Evolutionary conservation across 768 basidiomycete genomes (phyloP), one percentile per base, ranked within the genome.

Genomic region (Termitomyces eurrhizus): DNA sequence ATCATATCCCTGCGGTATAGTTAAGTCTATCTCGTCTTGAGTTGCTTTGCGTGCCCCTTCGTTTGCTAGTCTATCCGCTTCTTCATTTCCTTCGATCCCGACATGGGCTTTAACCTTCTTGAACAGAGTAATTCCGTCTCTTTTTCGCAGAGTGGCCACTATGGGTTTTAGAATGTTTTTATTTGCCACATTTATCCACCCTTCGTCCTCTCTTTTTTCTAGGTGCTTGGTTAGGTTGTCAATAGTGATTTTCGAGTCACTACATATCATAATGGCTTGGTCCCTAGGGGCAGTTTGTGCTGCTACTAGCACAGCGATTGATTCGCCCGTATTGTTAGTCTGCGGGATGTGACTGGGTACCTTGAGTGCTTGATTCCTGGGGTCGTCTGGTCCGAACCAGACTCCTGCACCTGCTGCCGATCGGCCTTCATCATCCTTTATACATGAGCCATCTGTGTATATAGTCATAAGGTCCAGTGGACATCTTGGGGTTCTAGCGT

Each of bases 301-400:
- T 16, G 70, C 66, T 0, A 21, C 41, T 16, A 65, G 48, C 0
- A 68, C 57, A 0, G 70, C 70, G 0, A 62, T 26, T 1, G 64
- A 11, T 45, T 73, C 68, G 0, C 62, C 69, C 0, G 59, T 18
- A 24, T 71, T 60, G 49, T 71, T 71, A 0, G 68, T 57, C 7
- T 63, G 66, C 0, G 36, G 18, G 0, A 68, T 0, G 14, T 42
- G 21, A 0, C 13, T 14, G 0, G 68, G 67, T 0, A 73, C 46
- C 24, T 61, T 24, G 1, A 65, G 14, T 0, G 60, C 50, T 29
- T 11, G n/a, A 55, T 70, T 71, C 35, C 41, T 0, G 0, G 52
- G 39, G 50, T 66, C 46, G 11, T 65, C 33, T 0, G 46, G 32
- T 0, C 53, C 56, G 24, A 57, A 63, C 62, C 58, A 72, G 9